Conservation (phyloP, 202 grass and related monocot species). For the Zizania palustris region DNA sequence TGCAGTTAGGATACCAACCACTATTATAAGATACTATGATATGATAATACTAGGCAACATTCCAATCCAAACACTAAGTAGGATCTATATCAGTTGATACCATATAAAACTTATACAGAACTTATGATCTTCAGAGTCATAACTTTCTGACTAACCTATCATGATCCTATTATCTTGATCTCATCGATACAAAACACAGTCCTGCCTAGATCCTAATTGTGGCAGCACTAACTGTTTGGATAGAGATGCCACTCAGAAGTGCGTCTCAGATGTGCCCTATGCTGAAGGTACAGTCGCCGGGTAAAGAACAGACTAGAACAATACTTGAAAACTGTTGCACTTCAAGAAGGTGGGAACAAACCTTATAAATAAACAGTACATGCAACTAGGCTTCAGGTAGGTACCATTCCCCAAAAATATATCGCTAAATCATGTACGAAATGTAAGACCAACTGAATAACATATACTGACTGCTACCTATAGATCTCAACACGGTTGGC, state of each 20-base stretch:
- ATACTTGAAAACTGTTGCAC: background rate
- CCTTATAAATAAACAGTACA: constrained; percentile 1
- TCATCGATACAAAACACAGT: background rate
- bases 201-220: constrained; percentile 15
- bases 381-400: constrained; percentile 32
- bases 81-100: background rate
- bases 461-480: constrained; percentile 62
- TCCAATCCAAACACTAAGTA: background rate
- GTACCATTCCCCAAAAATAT: background rate
- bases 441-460: constrained; percentile 26
- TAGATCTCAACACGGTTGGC: constrained; percentile 79
- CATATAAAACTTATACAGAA: constrained; percentile 3
- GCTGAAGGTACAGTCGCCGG: constrained; percentile 9
- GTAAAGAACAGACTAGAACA: background rate
- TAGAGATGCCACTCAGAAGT: constrained; percentile 1
- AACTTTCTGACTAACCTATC: constrained; percentile 9
- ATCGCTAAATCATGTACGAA: constrained; percentile 13
- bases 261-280: constrained; percentile 1
- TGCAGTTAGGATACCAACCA: background rate
- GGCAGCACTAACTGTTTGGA: constrained; percentile 18
- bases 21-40: constrained; percentile 31
- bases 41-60: constrained; percentile 1
- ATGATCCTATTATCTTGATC: constrained; percentile 5
- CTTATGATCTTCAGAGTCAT: background rate
- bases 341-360: constrained; percentile 12